Percentiles rank a stretch among this genome's conserved stretches.
Evolutionary conservation across 2,329 filamentous ascomycete genomes (phyloP).

Genomic region (Penicillium sp.): DNA sequence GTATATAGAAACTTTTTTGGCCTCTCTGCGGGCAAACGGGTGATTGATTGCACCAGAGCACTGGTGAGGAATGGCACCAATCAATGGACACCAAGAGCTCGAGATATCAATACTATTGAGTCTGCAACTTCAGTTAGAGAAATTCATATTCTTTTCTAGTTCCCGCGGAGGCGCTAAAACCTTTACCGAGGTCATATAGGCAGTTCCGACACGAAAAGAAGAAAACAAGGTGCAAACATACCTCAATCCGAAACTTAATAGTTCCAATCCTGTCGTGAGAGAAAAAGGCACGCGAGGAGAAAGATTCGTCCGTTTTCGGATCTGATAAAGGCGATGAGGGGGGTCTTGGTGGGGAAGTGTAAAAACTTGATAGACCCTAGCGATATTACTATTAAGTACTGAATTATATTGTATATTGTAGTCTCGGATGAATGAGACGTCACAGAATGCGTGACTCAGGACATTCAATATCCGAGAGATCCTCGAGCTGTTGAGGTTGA

Average conservation of each 20-base stretch:
- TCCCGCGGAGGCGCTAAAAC: not conserved
- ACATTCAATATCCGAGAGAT: not conserved
- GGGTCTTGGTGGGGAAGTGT: slow-evolving; percentile 10
- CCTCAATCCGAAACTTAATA: not conserved
- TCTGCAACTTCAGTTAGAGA: not conserved
- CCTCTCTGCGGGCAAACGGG: not conserved
- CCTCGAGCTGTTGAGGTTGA: slow-evolving; percentile 16
- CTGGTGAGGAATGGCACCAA: not conserved
- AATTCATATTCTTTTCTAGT: not conserved
- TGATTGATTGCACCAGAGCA: not conserved
- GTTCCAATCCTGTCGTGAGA: not conserved
- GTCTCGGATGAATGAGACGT: not conserved
- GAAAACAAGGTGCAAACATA: not conserved
- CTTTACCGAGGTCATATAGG: not conserved
- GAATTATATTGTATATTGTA: too few species aligned
- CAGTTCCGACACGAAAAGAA: not conserved
- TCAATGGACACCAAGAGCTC: not conserved
- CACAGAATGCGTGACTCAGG: not conserved
- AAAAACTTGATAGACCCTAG: not conserved
- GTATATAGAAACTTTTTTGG: not conserved
- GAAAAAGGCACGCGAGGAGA: slow-evolving; percentile 11
- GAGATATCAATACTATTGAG: not conserved
- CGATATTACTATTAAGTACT: not conserved
- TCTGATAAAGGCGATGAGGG: slow-evolving; percentile 20
- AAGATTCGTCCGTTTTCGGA: slow-evolving; percentile 15